Percentiles rank a stretch among this genome's conserved stretches.
Conservation (phyloP, 495 filamentous ascomycete species). For the Sphaerosporella brunnea region DNA sequence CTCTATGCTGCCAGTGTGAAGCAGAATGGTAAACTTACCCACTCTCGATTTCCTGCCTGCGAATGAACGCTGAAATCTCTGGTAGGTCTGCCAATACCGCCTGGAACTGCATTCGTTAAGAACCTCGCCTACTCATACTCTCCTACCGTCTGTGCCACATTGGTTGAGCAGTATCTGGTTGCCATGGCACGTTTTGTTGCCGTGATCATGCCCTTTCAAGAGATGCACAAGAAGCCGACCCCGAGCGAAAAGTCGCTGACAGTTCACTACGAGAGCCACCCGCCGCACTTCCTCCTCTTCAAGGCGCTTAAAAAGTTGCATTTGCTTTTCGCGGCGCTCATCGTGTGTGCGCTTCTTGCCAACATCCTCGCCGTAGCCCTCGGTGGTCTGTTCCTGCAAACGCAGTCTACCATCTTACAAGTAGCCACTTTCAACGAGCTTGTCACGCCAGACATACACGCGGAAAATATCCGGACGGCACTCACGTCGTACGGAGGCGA, state of each 20-base stretch:
- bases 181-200: not conserved
- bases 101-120: not conserved
- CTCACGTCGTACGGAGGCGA: no score
- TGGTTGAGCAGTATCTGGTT: not conserved
- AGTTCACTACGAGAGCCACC: not conserved
- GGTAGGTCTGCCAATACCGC: no score
- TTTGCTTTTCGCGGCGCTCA: not conserved
- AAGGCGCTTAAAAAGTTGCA: not conserved
- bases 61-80: no score
- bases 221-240: not conserved
- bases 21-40: no score
- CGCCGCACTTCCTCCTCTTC: not conserved
- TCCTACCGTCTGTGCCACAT: conserved; percentile 1
- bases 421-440: no score
- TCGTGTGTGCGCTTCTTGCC: not conserved
- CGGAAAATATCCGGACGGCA: no score
- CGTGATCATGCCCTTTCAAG: not conserved
- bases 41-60: no score
- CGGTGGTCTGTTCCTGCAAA: not conserved
- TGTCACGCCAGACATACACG: no score
- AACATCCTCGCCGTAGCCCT: not conserved
- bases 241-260: not conserved
- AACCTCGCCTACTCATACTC: conserved; percentile 7
- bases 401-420: no score
- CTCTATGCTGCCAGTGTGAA: not conserved